Percentiles rank a stretch among this genome's conserved stretches.
Conservation (phyloP, 1,139 yeast species). For the Saccharomyces hybrid region DNA sequence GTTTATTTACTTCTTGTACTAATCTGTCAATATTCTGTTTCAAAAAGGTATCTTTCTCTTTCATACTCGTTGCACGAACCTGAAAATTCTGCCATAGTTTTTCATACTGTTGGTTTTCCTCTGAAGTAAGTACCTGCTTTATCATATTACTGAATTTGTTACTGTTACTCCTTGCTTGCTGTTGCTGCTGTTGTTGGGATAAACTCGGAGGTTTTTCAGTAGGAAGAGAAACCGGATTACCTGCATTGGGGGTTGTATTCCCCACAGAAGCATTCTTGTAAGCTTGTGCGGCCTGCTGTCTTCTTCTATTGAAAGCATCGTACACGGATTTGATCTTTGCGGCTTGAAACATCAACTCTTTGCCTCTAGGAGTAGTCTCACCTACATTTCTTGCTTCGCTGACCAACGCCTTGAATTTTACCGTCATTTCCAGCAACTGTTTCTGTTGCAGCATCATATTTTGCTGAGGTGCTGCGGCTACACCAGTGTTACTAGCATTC, state of each 20-base stretch:
- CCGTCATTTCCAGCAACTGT: slow-evolving; percentile 56
- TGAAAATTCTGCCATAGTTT: slow-evolving; percentile 30
- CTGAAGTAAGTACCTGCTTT: slow-evolving; percentile 27
- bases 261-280: slow-evolving; percentile 13
- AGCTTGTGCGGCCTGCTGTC: slow-evolving; percentile 28
- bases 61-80: slow-evolving; percentile 26
- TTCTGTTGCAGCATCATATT: slow-evolving; percentile 35
- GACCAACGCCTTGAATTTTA: slow-evolving; percentile 52
- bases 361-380: slow-evolving; percentile 58
- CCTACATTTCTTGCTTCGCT: slow-evolving; percentile 53
- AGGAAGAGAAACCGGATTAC: slow-evolving; percentile 2
- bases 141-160: slow-evolving; percentile 21
- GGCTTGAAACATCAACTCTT: slow-evolving; percentile 58
- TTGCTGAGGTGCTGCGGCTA: slow-evolving; percentile 7
- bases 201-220: background rate
- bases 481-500: background rate
- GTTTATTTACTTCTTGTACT: slow-evolving; percentile 25
- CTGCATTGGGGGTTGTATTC: slow-evolving; percentile 6
- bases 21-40: slow-evolving; percentile 28
- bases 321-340: slow-evolving; percentile 43
- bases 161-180: slow-evolving; percentile 4
- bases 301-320: slow-evolving; percentile 19
- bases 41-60: slow-evolving; percentile 26
- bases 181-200: slow-evolving; percentile 4
- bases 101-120: slow-evolving; percentile 29